These are phyloP conservation scores for Russula ochroleuca DNA, from an alignment of 768 basidiomycete genomes.

Conservation along the genomic window DNA sequence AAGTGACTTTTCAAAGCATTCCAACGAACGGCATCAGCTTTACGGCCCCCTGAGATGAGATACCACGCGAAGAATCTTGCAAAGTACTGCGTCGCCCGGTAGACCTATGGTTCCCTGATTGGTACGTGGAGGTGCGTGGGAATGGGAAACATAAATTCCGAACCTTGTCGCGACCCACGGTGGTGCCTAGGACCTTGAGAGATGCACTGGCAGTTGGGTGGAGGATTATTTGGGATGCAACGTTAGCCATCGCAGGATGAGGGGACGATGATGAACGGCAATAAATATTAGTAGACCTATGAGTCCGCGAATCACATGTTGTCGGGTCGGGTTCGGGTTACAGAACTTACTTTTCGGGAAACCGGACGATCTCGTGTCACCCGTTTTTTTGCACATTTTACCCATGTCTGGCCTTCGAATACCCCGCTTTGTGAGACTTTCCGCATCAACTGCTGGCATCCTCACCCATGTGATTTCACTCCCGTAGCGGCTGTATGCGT, in stretches of 20 bases:
- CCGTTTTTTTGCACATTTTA: neutral
- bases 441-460: constrained; percentile 1
- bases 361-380: neutral
- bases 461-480: constrained; percentile 35
- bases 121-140: neutral
- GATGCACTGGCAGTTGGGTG: constrained; percentile 76
- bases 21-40: constrained; percentile 70
- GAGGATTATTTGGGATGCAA: constrained; percentile 74
- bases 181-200: constrained; percentile 75
- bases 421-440: constrained; percentile 23
- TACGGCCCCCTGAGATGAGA: constrained; percentile 62
- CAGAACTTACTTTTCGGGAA: neutral
- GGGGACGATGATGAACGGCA: neutral
- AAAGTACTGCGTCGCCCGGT: constrained; percentile 88
- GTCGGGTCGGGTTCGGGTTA: too few relatives aligned
- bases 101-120: constrained; percentile 49
- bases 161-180: constrained; percentile 89
- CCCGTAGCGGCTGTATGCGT: constrained; percentile 4
- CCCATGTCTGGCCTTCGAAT: constrained; percentile 34
- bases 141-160: constrained; percentile 24
- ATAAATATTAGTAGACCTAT: neutral
- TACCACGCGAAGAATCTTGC: constrained; percentile 87
- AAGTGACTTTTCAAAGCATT: constrained; percentile 82
- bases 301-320: constrained; percentile 18
- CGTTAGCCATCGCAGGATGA: constrained; percentile 34